Percentiles rank a stretch among this genome's conserved stretches.
phyloP scores from a whole-genome alignment of 441 rosid species.

The Gossypium davidsonii region DNA sequence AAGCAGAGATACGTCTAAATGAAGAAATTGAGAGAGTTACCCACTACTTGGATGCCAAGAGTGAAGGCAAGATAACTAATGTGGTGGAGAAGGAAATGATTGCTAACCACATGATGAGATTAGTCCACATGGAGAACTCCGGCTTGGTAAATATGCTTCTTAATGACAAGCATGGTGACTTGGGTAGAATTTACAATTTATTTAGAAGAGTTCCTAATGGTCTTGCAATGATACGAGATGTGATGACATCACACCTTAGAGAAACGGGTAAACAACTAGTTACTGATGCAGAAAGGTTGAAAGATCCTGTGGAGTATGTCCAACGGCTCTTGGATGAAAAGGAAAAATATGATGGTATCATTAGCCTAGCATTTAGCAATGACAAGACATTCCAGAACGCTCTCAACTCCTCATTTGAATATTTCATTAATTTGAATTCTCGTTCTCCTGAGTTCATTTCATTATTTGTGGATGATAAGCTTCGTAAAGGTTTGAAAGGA shows the following conservation, averaged over 20 bases:
- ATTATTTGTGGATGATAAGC: slow-evolving; percentile 86
- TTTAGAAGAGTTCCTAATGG: slow-evolving; percentile 85
- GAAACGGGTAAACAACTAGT: slow-evolving; percentile 90
- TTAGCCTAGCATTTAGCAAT: slow-evolving; percentile 60
- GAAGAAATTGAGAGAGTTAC: slow-evolving; percentile 91
- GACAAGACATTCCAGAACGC: slow-evolving; percentile 96
- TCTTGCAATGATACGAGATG: slow-evolving; percentile 66
- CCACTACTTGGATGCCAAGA: slow-evolving; percentile 80
- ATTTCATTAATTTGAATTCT: slow-evolving; percentile 75
- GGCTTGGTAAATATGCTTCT: slow-evolving; percentile 92
- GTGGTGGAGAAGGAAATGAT: slow-evolving; percentile 97
- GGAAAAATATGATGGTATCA: slow-evolving; percentile 75
- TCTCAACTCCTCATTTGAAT: slow-evolving; percentile 81
- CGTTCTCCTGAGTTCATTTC: slow-evolving; percentile 93
- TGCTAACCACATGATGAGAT: slow-evolving; percentile 85
- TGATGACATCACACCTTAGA: slow-evolving; percentile 87
- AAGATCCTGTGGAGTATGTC: slow-evolving; percentile 92
- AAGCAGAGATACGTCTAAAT: slow-evolving; percentile 75
- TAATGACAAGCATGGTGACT: slow-evolving; percentile 75
- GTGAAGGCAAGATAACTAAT: slow-evolving; percentile 79
- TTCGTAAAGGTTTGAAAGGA: slow-evolving; percentile 82
- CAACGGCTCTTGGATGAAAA: slow-evolving; percentile 85
- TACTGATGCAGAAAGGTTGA: slow-evolving; percentile 81
- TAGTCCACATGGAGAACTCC: slow-evolving; percentile 95
- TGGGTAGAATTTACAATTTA: slow-evolving; percentile 84